Evolutionary conservation across 352 stramenopile species (phyloP).

Genomic region (Pythium volutum): DNA sequence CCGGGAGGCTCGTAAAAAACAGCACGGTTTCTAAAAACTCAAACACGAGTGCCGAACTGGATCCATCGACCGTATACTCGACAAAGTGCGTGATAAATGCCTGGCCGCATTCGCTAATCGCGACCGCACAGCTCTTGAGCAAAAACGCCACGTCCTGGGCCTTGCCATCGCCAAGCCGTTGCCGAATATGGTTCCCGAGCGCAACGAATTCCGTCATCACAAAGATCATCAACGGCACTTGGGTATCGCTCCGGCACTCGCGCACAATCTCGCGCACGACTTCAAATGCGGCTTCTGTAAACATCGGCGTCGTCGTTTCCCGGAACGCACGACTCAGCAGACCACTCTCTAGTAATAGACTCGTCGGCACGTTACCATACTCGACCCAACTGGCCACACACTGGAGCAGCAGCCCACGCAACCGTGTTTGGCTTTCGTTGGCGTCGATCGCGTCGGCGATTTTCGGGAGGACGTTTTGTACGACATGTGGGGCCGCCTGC

Average conservation of each 20-base stretch:
- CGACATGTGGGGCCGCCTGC: constrained; percentile 54
- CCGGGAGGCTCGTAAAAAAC: constrained; percentile 60
- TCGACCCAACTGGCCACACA: constrained; percentile 76
- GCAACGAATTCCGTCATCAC: constrained; percentile 80
- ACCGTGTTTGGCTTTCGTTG: constrained; percentile 37
- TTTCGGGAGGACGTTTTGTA: constrained; percentile 53
- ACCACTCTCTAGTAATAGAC: constrained; percentile 56
- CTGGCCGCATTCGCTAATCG: constrained; percentile 73
- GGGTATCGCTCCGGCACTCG: constrained; percentile 45
- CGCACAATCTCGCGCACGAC: constrained; percentile 71
- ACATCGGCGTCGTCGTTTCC: constrained; percentile 40
- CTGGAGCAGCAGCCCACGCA: constrained; percentile 56
- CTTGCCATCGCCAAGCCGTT: constrained; percentile 25
- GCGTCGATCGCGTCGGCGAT: constrained; percentile 58
- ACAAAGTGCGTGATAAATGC: constrained; percentile 79
- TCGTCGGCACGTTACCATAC: constrained; percentile 49
- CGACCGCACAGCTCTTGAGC: constrained; percentile 44
- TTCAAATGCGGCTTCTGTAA: constrained; percentile 47
- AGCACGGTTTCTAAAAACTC: constrained; percentile 72
- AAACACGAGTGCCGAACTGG: constrained; percentile 64
- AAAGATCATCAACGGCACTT: constrained; percentile 72
- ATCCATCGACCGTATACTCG: constrained; percentile 61
- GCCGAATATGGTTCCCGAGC: constrained; percentile 54
- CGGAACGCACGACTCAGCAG: constrained; percentile 59
- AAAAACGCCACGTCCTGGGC: constrained; percentile 40